Evolutionary conservation across 1,139 yeast species (phyloP).

Genomic region (Blastobotrys indianensis): DNA sequence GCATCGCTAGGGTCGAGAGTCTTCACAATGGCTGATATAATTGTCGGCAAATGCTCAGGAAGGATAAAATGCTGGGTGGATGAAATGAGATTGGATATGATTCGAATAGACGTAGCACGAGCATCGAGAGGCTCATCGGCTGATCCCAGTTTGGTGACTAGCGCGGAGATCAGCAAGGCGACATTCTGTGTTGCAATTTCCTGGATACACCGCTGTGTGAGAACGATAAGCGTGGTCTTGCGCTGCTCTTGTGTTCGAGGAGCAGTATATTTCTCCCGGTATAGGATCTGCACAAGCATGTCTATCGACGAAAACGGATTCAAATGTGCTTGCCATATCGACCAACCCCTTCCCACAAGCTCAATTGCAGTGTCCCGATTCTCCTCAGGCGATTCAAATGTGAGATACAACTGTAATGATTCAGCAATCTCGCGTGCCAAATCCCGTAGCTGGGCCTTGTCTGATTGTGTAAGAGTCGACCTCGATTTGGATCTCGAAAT

Average conservation of each 20-base stretch:
- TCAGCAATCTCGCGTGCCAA: constrained; percentile 18
- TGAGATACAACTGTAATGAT: constrained; percentile 21
- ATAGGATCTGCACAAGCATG: constrained; percentile 19
- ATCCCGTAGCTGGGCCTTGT: background rate
- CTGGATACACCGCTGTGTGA: constrained; percentile 21
- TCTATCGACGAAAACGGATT: constrained; percentile 24
- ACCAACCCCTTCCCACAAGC: constrained; percentile 28
- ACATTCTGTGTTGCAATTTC: constrained; percentile 24
- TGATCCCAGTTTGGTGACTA: constrained; percentile 21
- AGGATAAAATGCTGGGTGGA: constrained; percentile 13
- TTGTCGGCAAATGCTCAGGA: constrained; percentile 20
- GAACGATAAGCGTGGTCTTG: background rate
- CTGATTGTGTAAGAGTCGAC: background rate
- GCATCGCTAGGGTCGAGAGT: constrained; percentile 23
- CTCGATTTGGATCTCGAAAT: constrained; percentile 2
- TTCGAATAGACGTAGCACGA: constrained; percentile 22
- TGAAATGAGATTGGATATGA: constrained; percentile 18
- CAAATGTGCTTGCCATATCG: constrained; percentile 24
- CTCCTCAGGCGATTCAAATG: constrained; percentile 16
- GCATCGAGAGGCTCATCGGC: constrained; percentile 16
- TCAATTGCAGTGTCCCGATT: constrained; percentile 21
- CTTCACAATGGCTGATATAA: constrained; percentile 23
- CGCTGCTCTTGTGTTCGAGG: background rate
- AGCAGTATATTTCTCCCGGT: constrained; percentile 18
- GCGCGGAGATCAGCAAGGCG: constrained; percentile 23